Percentiles rank a stretch among this genome's conserved stretches.
Conservation (phyloP, 495 filamentous ascomycete genomes). For the Astrocystis sublimbata region DNA sequence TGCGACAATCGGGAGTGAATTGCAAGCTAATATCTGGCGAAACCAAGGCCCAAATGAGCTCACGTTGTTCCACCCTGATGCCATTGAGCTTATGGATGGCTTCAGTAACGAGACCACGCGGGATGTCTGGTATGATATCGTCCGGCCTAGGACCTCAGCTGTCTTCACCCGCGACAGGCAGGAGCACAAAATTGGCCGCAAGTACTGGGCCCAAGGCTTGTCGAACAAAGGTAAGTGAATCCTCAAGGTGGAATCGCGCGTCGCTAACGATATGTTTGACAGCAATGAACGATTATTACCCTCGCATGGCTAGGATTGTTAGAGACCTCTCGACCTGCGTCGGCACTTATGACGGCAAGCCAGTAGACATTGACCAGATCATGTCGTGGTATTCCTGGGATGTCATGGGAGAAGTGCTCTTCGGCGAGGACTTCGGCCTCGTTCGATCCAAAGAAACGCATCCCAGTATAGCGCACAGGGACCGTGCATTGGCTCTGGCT, state of each 20-base stretch:
- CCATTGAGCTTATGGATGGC: constrained; percentile 32
- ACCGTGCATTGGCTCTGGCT: constrained; percentile 21
- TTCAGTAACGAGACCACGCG: constrained; percentile 36
- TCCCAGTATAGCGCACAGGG: constrained; percentile 18
- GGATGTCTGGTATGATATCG: constrained; percentile 49
- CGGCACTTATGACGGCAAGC: neutral
- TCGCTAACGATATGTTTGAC: neutral
- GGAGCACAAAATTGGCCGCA: constrained; percentile 34
- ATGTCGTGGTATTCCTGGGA: constrained; percentile 20
- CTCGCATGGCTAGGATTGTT: constrained; percentile 14
- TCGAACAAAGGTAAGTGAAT: constrained; percentile 27
- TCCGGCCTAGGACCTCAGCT: constrained; percentile 39
- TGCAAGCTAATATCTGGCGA: neutral
- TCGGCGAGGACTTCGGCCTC: constrained; percentile 15
- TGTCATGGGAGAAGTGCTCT: constrained; percentile 14
- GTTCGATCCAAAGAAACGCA: constrained; percentile 5
- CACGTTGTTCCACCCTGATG: constrained; percentile 35
- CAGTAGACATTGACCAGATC: constrained; percentile 18
- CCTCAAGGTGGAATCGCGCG: no score
- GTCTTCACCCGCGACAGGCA: constrained; percentile 38
- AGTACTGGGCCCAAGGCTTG: constrained; percentile 35
- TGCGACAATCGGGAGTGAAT: no score
- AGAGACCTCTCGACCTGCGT: constrained; percentile 13
- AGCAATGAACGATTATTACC: constrained; percentile 23
- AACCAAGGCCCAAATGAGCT: constrained; percentile 37